phyloP scores from a whole-genome alignment of 352 stramenopile species.

The Globisporangium recalcitrans region DNA sequence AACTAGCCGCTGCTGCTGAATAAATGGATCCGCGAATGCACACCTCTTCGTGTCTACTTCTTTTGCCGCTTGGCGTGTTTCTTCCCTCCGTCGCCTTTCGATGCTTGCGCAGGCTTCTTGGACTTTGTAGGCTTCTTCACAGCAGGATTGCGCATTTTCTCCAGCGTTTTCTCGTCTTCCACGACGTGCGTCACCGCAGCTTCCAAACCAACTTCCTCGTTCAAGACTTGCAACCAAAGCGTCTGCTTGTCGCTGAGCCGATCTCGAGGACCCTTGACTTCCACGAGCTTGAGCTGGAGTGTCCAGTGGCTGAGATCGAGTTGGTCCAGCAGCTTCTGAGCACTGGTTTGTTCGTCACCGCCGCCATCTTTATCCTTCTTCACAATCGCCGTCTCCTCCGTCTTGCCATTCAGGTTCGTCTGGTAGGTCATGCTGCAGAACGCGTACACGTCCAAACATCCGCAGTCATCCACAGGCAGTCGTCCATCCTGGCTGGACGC shows the following conservation, averaged over 20 bases:
- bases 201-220: conserved; percentile 45
- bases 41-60: not conserved
- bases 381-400: not conserved
- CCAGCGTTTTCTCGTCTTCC: conserved; percentile 44
- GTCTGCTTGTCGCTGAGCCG: conserved; percentile 78
- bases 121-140: conserved; percentile 18
- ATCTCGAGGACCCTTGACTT: conserved; percentile 85
- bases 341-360: conserved; percentile 14
- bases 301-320: conserved; percentile 11
- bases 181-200: conserved; percentile 69
- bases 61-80: conserved; percentile 16
- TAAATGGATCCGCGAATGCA: not conserved
- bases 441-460: conserved; percentile 37
- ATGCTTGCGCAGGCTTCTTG: not conserved
- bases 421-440: conserved; percentile 55
- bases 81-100: conserved; percentile 8
- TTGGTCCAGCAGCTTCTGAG: conserved; percentile 17
- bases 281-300: conserved; percentile 58
- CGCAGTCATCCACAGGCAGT: conserved; percentile 24
- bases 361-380: conserved; percentile 3
- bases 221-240: conserved; percentile 73
- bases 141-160: conserved; percentile 24
- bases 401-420: conserved; percentile 32
- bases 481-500: no score
- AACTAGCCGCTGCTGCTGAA: not conserved